A percentile compares a stretch with the other conserved stretches of the same genome.
Conservation (phyloP, 2,329 filamentous ascomycete species). For the Biscogniauxia marginata region DNA sequence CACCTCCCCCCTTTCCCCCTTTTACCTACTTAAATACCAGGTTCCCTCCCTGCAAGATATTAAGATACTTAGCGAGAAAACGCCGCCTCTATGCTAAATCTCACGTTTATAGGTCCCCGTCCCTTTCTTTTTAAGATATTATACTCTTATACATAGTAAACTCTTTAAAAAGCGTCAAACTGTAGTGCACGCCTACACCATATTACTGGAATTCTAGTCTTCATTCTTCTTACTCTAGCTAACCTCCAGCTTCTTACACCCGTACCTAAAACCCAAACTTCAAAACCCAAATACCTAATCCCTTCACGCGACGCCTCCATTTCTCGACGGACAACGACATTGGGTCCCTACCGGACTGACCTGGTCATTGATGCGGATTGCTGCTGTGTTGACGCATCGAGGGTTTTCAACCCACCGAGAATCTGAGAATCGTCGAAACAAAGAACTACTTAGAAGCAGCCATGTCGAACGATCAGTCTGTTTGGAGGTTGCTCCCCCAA, state of each 20-base stretch:
- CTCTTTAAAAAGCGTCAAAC: constrained; percentile 15
- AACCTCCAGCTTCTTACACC: background rate
- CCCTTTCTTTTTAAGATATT: background rate
- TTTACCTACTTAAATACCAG: constrained; percentile 28
- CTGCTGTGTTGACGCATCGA: constrained; percentile 14
- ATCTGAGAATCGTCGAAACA: no score
- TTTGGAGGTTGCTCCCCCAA: constrained; percentile 64
- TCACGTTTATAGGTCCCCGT: no score
- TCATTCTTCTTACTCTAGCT: constrained; percentile 1
- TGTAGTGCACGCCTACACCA: constrained; percentile 8
- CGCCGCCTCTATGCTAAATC: constrained; percentile 1
- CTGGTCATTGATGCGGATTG: constrained; percentile 17
- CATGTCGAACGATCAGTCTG: constrained; percentile 64
- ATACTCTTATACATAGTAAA: no score
- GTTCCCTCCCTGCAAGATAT: constrained; percentile 16
- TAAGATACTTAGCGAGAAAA: constrained; percentile 12
- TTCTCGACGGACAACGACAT: constrained; percentile 6
- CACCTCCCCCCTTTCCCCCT: no score
- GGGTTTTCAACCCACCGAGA: constrained; percentile 18
- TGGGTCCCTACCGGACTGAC: constrained; percentile 5
- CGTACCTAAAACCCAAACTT: no score
- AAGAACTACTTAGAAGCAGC: no score
- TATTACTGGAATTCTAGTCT: constrained; percentile 1
- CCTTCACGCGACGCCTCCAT: background rate
- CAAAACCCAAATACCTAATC: no score